Percentiles rank a stretch among this genome's conserved stretches.
These are phyloP conservation scores for Cladobotryum protrusum DNA, from an alignment of 2,329 filamentous ascomycete species.

Conservation along the genomic window DNA sequence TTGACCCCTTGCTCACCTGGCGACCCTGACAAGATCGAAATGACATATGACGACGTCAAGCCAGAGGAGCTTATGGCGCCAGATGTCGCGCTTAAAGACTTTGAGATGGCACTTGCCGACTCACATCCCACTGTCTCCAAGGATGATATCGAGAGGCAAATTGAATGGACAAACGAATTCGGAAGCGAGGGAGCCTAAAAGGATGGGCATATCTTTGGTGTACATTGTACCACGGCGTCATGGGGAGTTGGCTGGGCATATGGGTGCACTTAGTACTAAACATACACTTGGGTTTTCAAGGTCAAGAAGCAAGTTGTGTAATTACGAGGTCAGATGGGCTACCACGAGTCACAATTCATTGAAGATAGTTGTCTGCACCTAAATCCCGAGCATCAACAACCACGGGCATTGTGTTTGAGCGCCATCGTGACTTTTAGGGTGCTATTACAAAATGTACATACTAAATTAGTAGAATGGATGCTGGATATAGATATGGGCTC, in stretches of 20 bases:
- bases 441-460: too few relatives aligned
- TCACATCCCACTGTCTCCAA: slow-evolving; percentile 84
- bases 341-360: too few relatives aligned
- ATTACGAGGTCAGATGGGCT: too few relatives aligned
- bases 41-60: slow-evolving; percentile 86
- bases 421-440: too few relatives aligned
- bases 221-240: slow-evolving; percentile 25
- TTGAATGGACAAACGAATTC: slow-evolving; percentile 95
- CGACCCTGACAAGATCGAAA: slow-evolving; percentile 77
- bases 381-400: too few relatives aligned
- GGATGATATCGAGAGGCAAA: slow-evolving; percentile 76
- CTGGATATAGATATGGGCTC: too few relatives aligned
- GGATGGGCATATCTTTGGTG: slow-evolving; percentile 11
- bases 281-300: slow-evolving; percentile 11
- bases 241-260: slow-evolving; percentile 23
- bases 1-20: slow-evolving; percentile 92
- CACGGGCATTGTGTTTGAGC: too few relatives aligned
- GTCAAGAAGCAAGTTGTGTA: slow-evolving; percentile 1
- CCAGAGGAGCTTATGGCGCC: slow-evolving; percentile 82
- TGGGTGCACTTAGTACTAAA: slow-evolving; percentile 12
- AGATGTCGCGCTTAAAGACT: slow-evolving; percentile 81
- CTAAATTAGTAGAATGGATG: too few relatives aligned
- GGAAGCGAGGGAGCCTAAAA: slow-evolving; percentile 71
- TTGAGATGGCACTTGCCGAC: slow-evolving; percentile 82
- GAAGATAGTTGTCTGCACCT: too few relatives aligned